Base-by-base conservation (phyloP, 169 alveolate species). In the Plasmodium inui region DNA sequence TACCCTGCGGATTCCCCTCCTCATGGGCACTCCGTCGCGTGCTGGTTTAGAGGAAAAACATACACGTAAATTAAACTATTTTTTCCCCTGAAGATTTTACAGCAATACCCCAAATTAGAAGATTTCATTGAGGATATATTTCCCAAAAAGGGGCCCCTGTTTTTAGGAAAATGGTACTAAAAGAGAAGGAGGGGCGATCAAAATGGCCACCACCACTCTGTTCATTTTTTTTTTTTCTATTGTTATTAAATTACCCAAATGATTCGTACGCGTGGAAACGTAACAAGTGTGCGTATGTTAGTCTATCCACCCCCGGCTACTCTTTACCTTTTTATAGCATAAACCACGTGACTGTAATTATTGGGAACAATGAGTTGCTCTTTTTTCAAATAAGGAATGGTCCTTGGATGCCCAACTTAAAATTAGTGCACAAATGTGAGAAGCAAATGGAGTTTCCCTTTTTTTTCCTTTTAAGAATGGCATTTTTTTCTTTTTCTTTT, bases 371-470 rank as follows among this genome's bases (percentile, higher is more conserved):
- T 9, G 97, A 96, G 82, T 96, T 98, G 1, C 94, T 97, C 71
- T 98, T 98, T 92, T 97, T 98, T 86, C 99, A 97, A 94, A 94
- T 93, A 53, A 95, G 99, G 72, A 99, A 97, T 71, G 98, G 99
- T 19, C 99, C 99, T 4, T 97, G 99, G 99, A 96, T 98, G 61
- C 99, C 99, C 10, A 96, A 98, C 22, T 93, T 99, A 84, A 98
- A 99, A 44, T 96, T 99, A 84, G 95, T 99, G 12, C 99, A 99
- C 97, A 97, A 97, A 84, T 98, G 98, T 96, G 93, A 95, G 97
- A 26, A 32, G 9, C 34, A 67, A 37, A 9, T 30, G 0, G 19
- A 26, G 19, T 44, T 17, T 17, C 17, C 34, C 19, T 67, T 1
- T 78, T 6, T 82, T 71, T 30, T 8, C 37, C 7, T 17, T 3